Evolutionary conservation across 2,329 filamentous ascomycete genomes (phyloP), one percentile per base, ranked within the genome.

Genomic region (Didymella pinodella): DNA sequence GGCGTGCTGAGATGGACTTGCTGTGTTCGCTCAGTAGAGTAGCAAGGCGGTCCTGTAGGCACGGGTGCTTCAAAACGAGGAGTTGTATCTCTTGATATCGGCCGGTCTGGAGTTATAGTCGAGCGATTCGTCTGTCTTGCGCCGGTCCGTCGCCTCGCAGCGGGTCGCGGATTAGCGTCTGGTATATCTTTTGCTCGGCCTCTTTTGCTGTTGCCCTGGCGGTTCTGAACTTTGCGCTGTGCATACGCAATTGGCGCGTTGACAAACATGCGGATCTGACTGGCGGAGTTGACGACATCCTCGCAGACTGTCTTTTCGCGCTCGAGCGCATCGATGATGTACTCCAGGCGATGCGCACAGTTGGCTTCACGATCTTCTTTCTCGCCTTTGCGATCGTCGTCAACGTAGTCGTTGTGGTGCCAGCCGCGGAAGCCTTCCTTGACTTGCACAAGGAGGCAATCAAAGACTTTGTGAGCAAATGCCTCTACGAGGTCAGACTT

Each of bases 231-330:
- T 57, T 76, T 76, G 1, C 74, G 65, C 20, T 67, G 68, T 1
- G 73, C 69, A 34, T 75, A 76, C 0, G 73, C 74, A 22, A 67
- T 69, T 0, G 74, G 74, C 7, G 74, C 74, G 34, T 76, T 76
- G 16, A 76, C 72, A 32, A 76, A 76, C 73, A 76, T 76, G 7
- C 74, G 65, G 43, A 75, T 74, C 54, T 75, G 72, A 41, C 71
- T 70, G 2, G 71, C 72, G 1, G 73, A 75, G 55, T 65, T 70
- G 66, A 76, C 74, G 16, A 76, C 72, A 48, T 76, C 74, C 41
- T 76, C 74, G 53, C 74, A 75, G 16, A 76, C 74, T 0, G 73
- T 75, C 63, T 75, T 76, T 50, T 76, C 74, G 31, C 71, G 67
- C 61, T 72, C 67, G 0, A 76, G 65, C 1, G 68, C 73, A 14